Evolutionary conservation across 2,329 filamentous ascomycete species (phyloP).

Genomic region (Samsoniella hepiali): DNA sequence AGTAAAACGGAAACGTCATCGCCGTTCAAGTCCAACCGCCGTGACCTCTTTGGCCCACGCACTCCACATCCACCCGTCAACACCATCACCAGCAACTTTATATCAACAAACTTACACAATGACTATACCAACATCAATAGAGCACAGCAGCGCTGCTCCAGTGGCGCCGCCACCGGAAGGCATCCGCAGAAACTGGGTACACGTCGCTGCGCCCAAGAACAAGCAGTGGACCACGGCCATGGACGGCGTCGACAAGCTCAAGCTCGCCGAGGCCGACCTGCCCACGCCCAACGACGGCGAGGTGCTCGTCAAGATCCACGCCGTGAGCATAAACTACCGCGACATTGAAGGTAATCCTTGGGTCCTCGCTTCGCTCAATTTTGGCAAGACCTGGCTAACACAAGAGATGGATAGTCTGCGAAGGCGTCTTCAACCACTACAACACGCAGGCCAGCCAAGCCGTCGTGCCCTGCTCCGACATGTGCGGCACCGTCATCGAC

Average conservation of each 20-base stretch:
- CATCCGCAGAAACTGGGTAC: conserved; percentile 18
- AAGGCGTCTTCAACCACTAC: conserved; percentile 66
- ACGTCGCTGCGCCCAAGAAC: conserved; percentile 27
- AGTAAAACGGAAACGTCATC: neutral
- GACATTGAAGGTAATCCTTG: conserved; percentile 44
- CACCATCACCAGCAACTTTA: neutral
- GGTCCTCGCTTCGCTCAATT: neutral
- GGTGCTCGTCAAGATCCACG: conserved; percentile 46
- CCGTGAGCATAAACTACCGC: conserved; percentile 49
- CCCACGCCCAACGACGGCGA: conserved; percentile 49
- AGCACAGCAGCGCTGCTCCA: neutral
- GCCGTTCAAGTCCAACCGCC: neutral
- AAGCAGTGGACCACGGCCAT: conserved; percentile 55
- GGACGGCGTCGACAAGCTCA: conserved; percentile 54
- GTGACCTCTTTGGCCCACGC: neutral
- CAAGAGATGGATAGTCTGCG: conserved; percentile 47
- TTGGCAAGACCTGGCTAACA: neutral
- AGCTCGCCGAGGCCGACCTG: conserved; percentile 41
- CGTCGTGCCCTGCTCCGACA: conserved; percentile 66
- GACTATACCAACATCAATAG: neutral
- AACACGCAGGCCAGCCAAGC: conserved; percentile 39
- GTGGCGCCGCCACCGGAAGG: neutral
- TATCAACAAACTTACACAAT: neutral
- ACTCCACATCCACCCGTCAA: neutral
- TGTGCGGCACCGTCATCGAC: conserved; percentile 61